phyloP scores from a whole-genome alignment of 1,284 basidiomycete genomes.

The Waitea zeae region DNA sequence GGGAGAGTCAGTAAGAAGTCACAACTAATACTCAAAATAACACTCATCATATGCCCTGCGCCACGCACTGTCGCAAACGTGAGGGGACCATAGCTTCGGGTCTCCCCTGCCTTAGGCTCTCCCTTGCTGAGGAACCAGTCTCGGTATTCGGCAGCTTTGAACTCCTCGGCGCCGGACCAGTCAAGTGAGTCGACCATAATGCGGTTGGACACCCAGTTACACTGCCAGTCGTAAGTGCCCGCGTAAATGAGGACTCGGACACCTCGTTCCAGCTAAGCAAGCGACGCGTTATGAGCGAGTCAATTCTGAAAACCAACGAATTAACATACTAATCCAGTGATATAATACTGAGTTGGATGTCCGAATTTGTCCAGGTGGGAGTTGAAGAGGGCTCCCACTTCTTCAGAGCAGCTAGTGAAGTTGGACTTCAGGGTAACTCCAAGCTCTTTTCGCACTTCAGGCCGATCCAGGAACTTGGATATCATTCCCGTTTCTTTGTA shows the following conservation, averaged over 20 bases:
- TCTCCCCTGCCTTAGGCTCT: slow-evolving; percentile 40
- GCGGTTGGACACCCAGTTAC: slow-evolving; percentile 64
- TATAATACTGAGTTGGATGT: slow-evolving; percentile 48
- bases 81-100: slow-evolving; percentile 39
- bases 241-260: slow-evolving; percentile 59
- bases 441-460: slow-evolving; percentile 33
- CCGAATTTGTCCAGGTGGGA: slow-evolving; percentile 41
- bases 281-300: too few relatives aligned
- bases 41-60: slow-evolving; percentile 60
- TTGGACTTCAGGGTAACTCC: slow-evolving; percentile 36
- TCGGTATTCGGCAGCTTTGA: slow-evolving; percentile 28
- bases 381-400: slow-evolving; percentile 30
- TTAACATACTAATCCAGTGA: too few relatives aligned
- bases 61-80: slow-evolving; percentile 48
- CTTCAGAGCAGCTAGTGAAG: slow-evolving; percentile 37
- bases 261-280: slow-evolving; percentile 58
- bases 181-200: slow-evolving; percentile 60
- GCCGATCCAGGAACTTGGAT: slow-evolving; percentile 35
- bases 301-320: too few relatives aligned
- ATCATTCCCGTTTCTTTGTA: slow-evolving; percentile 35
- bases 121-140: slow-evolving; percentile 33
- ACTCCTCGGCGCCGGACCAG: slow-evolving; percentile 44
- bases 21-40: slow-evolving; percentile 8
- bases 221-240: slow-evolving; percentile 69
- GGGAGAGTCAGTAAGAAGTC: slow-evolving; percentile 4